Conservation (phyloP, 805 yeast genomes). For the Dipodascopsis uninucleata region DNA sequence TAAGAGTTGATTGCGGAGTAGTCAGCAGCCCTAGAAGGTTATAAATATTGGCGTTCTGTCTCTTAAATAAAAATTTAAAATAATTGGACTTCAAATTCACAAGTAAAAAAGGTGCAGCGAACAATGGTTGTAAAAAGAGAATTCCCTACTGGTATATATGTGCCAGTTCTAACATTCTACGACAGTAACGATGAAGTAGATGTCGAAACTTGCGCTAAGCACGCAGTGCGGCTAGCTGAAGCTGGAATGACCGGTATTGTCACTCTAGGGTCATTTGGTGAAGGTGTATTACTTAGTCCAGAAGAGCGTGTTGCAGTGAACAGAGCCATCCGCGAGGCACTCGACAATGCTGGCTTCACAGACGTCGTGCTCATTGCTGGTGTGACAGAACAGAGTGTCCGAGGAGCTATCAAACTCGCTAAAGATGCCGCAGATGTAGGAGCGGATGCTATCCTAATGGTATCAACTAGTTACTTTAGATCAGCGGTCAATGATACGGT, state of each 20-base stretch:
- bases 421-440: constrained; percentile 34
- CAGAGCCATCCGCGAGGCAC: constrained; percentile 33
- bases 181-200: constrained; percentile 36
- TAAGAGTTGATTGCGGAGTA: no score
- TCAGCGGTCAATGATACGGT: constrained; percentile 44
- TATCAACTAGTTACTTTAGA: constrained; percentile 50
- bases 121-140: no score
- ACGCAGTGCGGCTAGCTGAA: constrained; percentile 43
- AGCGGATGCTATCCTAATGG: constrained; percentile 35
- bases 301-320: constrained; percentile 40
- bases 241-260: constrained; percentile 50
- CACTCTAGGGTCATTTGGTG: constrained; percentile 54
- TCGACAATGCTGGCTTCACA: constrained; percentile 40
- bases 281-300: constrained; percentile 48
- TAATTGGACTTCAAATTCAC: no score
- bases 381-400: constrained; percentile 46
- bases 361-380: constrained; percentile 48
- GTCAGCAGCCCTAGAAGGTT: no score
- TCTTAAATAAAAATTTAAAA: no score
- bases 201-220: constrained; percentile 44
- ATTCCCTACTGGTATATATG: constrained; percentile 16
- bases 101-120: no score
- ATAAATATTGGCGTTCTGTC: no score
- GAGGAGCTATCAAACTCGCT: constrained; percentile 42
- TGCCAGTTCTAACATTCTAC: constrained; percentile 23